Evolutionary conservation across 1,284 basidiomycete genomes (phyloP), one percentile per base, ranked within the genome.

Genomic region (Xerocomus nothofagi): DNA sequence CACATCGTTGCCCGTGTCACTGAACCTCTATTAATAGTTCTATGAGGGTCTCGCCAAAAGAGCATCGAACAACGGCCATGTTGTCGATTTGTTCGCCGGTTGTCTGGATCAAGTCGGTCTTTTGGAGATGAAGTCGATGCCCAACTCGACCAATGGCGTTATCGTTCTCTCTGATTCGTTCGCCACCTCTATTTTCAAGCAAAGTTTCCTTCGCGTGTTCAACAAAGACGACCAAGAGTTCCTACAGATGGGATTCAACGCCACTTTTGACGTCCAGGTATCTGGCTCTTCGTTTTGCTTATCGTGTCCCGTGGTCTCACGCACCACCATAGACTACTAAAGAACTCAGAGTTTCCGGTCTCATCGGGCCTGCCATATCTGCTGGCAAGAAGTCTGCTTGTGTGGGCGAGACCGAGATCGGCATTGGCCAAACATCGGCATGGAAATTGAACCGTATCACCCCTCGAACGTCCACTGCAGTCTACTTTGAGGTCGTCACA

Each of bases 401-500:
- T 61, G 97, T 99, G 26, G 96, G 96, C 55, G 97, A 99, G 76
- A 99, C 97, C 2, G 97, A 99, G 72, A 99, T 99, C 55, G 97
- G 96, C 68, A 97, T 99, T 56, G 96, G 95, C 23, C 92, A 96
- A 67, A 99, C 96, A 1, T 98, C 94, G n/a, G 96, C 95, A 1
- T 99, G 96, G 96, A 98, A 94, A 74, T 81, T 99, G 59, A 98
- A 97, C 74, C 82, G 86, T 47, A 80, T 99, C 57, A 93, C 85
- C 1, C 93, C 94, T 14, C 87, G 83, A 55, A 95, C 93, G 2
- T 88, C 96, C 4, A 84, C 89, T 31, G 97, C 87, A 21, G 90
- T 97, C 45, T 99, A 99, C 78, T 98, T 99, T 68, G 97, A 99
- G 68, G 96, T 99, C 21, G 97, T 98, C 53, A 98, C 95, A 0